Base-by-base conservation (phyloP, 306 rosid species). In the Cicer arietinum region DNA sequence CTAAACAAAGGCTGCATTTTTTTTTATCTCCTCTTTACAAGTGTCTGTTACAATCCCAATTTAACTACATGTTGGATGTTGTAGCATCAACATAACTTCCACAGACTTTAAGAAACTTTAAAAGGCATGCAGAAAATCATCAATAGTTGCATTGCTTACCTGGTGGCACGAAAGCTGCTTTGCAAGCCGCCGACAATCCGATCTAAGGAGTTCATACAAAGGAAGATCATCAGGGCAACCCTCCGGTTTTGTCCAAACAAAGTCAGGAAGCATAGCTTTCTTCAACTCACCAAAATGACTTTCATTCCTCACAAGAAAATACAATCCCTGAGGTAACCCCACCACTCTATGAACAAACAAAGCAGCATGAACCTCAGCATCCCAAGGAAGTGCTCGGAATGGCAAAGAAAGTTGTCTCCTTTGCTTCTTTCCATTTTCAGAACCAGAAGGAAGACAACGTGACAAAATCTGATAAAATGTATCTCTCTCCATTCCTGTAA, bases 401-500 rank as follows among this genome's bases (percentile, higher is more conserved):
- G 95, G 95, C 89, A 91, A 76, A 0, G 93, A 80, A 41, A 90
- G 67, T 60, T 81, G 88, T 76, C 73, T 82, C 78, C 68, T 73
- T 58, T 90, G 98, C 77, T 65, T 81, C 85, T 65, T 89, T 67
- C 84, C 88, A 60, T 18, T 25, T 61, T 20, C 69, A 18, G 77
- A 85, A 71, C 98, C 96, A 4, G 97, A 90, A 84, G 98, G 98
- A 88, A 94, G 89, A 80, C 97, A 91, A 77, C 89, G 98, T 16
- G 83, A 74, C n/a, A 94, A 81, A 65, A 91, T 86, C 83, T 94
- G 96, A 83, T 91, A 91, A 88, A 91, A 94, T 0, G 89, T 79
- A 5, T 89, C 89, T 68, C 93, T 86, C 50, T 77, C 79, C 73
- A 94, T 91, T 44, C 11, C 45, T 6, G 93, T 91, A 48, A 89